phyloP scores from a whole-genome alignment of 768 basidiomycete genomes.

The Hericium coralloides region DNA sequence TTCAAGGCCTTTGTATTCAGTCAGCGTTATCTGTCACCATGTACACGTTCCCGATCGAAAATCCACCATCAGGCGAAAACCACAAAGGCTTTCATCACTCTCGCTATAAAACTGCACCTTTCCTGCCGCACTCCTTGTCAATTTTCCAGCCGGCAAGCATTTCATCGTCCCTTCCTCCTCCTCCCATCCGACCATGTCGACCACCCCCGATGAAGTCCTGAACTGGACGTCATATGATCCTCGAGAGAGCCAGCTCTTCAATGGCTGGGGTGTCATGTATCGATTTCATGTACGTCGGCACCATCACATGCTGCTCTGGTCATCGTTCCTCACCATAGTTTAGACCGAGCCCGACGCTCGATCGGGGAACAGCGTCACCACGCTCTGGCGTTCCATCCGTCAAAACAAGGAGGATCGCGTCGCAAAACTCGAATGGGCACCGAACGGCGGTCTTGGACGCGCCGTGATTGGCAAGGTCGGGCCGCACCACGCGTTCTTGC shows the following conservation, averaged over 20 bases:
- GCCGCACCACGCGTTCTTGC: not conserved
- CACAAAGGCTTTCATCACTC: conserved; percentile 36
- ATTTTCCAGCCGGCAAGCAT: conserved; percentile 14
- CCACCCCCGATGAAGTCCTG: conserved; percentile 46
- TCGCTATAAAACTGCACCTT: conserved; percentile 41
- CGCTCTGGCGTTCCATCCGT: conserved; percentile 73
- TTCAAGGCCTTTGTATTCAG: conserved; percentile 41
- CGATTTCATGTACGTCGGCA: conserved; percentile 58
- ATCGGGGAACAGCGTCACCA: conserved; percentile 60
- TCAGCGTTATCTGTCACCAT: conserved; percentile 65
- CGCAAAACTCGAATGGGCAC: conserved; percentile 82
- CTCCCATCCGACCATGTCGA: conserved; percentile 33
- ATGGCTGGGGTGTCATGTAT: conserved; percentile 72
- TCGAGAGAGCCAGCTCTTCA: conserved; percentile 76
- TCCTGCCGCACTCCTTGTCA: conserved; percentile 15
- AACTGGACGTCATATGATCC: conserved; percentile 86
- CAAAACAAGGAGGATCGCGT: conserved; percentile 83
- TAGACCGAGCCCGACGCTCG: conserved; percentile 57
- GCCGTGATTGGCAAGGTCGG: conserved; percentile 79
- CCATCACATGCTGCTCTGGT: conserved; percentile 10
- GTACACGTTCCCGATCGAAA: conserved; percentile 73
- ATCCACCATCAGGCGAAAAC: conserved; percentile 44
- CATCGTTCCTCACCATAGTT: conserved; percentile 18
- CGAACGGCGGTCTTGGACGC: conserved; percentile 76
- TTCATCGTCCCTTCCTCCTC: conserved; percentile 15